A percentile compares a stretch with the other conserved stretches of the same genome.
These are phyloP conservation scores for Dactylellina cionopaga DNA, from an alignment of 2,329 filamentous ascomycete genomes.

Conservation along the genomic window DNA sequence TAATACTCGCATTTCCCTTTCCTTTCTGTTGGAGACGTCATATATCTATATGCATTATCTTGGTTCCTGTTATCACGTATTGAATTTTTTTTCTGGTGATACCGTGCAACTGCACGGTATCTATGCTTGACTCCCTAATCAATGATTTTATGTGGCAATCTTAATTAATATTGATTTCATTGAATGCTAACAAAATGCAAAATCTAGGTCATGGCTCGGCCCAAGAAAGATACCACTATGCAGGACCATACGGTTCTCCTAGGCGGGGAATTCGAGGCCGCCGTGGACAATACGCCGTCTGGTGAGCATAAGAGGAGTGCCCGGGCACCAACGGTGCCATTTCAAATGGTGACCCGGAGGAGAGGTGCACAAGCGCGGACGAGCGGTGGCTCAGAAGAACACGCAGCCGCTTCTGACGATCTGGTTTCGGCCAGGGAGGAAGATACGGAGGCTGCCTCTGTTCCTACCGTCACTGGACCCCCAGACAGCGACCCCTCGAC, in stretches of 20 bases:
- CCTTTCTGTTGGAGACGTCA: neutral
- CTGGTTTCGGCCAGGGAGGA: constrained; percentile 22
- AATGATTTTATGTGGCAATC: too few relatives aligned
- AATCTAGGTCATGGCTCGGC: constrained; percentile 46
- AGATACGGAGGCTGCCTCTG: neutral
- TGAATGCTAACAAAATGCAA: constrained; percentile 17
- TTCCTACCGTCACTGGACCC: neutral
- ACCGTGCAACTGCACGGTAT: too few relatives aligned
- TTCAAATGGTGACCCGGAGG: constrained; percentile 48
- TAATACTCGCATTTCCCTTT: constrained; percentile 13
- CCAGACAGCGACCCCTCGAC: constrained; percentile 25
- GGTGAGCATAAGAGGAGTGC: constrained; percentile 34
- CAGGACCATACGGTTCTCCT: neutral
- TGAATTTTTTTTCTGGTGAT: constrained; percentile 2
- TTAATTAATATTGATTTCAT: too few relatives aligned
- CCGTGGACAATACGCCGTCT: constrained; percentile 18
- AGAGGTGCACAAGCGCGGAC: constrained; percentile 34
- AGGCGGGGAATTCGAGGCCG: constrained; percentile 20
- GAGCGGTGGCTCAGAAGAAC: constrained; percentile 41
- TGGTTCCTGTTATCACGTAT: neutral
- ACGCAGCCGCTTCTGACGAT: constrained; percentile 19
- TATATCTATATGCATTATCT: neutral
- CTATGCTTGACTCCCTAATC: too few relatives aligned
- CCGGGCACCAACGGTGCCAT: constrained; percentile 47
- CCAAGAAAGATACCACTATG: constrained; percentile 29